A percentile compares a stretch with the other conserved stretches of the same genome.
These are phyloP conservation scores for Claviceps sp. DNA, from an alignment of 2,329 filamentous ascomycete genomes.

Conservation along the genomic window DNA sequence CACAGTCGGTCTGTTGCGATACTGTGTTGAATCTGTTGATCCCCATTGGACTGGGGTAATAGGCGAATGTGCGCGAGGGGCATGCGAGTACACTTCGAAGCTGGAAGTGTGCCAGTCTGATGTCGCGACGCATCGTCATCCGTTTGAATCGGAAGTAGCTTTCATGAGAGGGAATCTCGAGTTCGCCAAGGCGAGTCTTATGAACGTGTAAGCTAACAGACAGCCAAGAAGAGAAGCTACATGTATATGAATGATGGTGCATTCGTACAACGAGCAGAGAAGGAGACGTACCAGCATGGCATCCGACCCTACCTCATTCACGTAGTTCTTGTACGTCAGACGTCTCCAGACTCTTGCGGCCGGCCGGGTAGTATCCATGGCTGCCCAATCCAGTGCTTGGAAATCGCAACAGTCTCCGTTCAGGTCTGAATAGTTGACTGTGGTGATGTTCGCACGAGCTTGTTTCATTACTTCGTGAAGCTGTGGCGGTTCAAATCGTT, in stretches of 20 bases:
- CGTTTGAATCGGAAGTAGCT: constrained; percentile 45
- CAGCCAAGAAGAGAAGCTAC: neutral
- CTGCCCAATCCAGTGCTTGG: constrained; percentile 45
- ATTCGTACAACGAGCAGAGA: neutral
- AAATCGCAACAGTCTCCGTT: constrained; percentile 43
- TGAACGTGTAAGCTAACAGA: neutral
- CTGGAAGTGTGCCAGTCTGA: constrained; percentile 51
- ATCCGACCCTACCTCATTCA: constrained; percentile 36
- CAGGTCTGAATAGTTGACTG: constrained; percentile 31
- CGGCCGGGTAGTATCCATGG: constrained; percentile 35
- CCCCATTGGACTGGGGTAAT: constrained; percentile 38
- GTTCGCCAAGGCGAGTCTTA: constrained; percentile 8
- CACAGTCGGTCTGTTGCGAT: constrained; percentile 29
- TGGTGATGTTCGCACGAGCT: constrained; percentile 9
- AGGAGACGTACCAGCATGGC: constrained; percentile 29
- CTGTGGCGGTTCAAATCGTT: constrained; percentile 14
- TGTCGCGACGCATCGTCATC: constrained; percentile 40
- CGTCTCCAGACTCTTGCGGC: constrained; percentile 34
- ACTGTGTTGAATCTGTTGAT: constrained; percentile 40
- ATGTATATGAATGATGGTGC: too few species aligned
- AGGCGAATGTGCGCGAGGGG: constrained; percentile 40
- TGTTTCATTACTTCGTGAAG: constrained; percentile 20
- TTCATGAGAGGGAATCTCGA: constrained; percentile 23
- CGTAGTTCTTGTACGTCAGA: constrained; percentile 43
- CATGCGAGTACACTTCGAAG: constrained; percentile 48